Evolutionary conservation across 306 rosid genomes (phyloP), one percentile per base, ranked within the genome.

Genomic region (Cyclanthera cordifolia): DNA sequence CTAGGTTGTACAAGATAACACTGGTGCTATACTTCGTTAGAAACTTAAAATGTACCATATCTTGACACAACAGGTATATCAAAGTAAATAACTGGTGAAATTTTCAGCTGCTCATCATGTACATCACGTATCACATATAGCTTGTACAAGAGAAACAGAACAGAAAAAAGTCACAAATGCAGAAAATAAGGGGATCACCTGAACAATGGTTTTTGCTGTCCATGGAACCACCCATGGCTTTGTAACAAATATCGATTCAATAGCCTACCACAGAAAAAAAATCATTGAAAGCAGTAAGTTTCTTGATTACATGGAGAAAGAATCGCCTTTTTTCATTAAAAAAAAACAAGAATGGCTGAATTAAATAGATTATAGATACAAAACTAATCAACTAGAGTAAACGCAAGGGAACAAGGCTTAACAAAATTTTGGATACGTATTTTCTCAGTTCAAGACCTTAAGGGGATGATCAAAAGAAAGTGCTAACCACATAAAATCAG

Each of bases 181-280:
- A 23, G 39, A 45, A 41, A 13, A 66, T 10, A 7, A 46, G 51
- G 15, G 46, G 15, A 87, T 78, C 78, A 84, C 97, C 82, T 85
- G 94, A 65, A 94, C 49, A 80, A 94, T 94, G 77, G 97, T 94
- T 79, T 84, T 78, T 34, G 87, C 95, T 50, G 79, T 75, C 97
- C 99, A 93, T 10, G 99, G 97, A 75, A 93, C 97, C 77, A 82
- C 82, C 99, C 99, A 94, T 12, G 71, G 51, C 20, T 66, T 46
- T 46, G 53, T 23, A 24, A 45, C 71, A 46, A 66, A 66, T 14
- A 46, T 23, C 24, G 39, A 7, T 66, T 46, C 51, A 14, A 46
- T 9, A 14, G 23, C 71, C 71, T 66, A 9, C 16, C 6, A 21
- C 21, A 13, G 1, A 20, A 21, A 0, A 4, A 61, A 61, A 8